Conservation (phyloP, 305 asterid genomes). For the Withania somnifera region DNA sequence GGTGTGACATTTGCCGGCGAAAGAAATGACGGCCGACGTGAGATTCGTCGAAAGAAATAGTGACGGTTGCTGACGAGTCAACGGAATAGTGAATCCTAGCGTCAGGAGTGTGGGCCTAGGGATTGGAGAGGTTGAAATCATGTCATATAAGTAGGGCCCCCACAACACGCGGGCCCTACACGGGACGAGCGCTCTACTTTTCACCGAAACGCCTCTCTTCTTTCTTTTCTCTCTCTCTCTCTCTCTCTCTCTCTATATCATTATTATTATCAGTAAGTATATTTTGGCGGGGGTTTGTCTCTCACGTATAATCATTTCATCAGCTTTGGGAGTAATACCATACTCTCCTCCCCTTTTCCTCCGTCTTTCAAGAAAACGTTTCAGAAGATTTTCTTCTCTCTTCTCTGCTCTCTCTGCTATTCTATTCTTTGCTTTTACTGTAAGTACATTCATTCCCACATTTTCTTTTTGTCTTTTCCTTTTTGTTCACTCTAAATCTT, state of each 20-base stretch:
- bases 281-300: too few species aligned
- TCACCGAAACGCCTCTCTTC: conserved; percentile 19
- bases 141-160: conserved; percentile 2
- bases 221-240: conserved; percentile 2
- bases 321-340: too few species aligned
- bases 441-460: conserved; percentile 16
- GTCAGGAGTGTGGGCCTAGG: neutral
- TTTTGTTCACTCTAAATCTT: neutral
- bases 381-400: conserved; percentile 28
- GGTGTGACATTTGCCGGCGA: too few species aligned
- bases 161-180: neutral
- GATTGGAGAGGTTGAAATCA: neutral
- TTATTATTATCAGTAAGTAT: too few species aligned
- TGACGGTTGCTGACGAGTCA: too few species aligned
- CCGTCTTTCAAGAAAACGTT: conserved; percentile 30
- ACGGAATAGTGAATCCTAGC: too few species aligned
- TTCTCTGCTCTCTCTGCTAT: conserved; percentile 15
- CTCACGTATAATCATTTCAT: too few species aligned
- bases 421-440: conserved; percentile 34
- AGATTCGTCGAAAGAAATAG: too few species aligned
- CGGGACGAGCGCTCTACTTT: neutral
- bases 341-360: neutral
- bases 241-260: conserved; percentile 6
- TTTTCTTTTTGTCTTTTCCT: neutral
- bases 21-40: too few species aligned